Evolutionary conservation across 148 eudicot genomes (phyloP), one percentile per base, ranked within the genome.

Genomic region (Cornus suecica): DNA sequence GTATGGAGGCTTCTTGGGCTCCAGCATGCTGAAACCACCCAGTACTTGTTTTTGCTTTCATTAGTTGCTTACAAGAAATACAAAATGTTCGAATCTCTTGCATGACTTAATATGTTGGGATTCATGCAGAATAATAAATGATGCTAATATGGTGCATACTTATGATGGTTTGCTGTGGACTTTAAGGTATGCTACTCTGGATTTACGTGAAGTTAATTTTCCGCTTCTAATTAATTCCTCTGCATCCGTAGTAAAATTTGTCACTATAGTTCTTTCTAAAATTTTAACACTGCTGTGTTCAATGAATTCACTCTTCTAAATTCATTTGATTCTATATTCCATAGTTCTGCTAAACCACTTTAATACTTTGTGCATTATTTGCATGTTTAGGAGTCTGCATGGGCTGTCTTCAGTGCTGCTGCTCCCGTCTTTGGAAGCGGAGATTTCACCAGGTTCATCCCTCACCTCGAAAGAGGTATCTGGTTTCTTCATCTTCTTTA

Each of bases 111-210:
- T 67, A 29, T 8, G 51, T 41, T 73, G 41, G 42, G 64, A 65
- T 64, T 25, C 30, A 83, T 78, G 65, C 86, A 95, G 99, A 84
- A 87, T 87, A 76, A 77, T 91, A 61, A 87, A 84, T 83, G 90
- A 87, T 75, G 97, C 96, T 29, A 91, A 81, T 77, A 74, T 78
- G 78, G 90, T 86, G 78, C 94, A 93, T 83, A 73, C 87, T 72
- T 93, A 93, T 81, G 99, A 91, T 80, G 88, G 90, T 82, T 83
- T 95, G 69, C 83, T 89, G 30, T 95, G 99, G 99, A 89, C 93
- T 70, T 69, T 95, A 74, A 82, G 99, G 99, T 95, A 85, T 71
- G 89, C 73, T 77, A 45, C 80, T 31, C 62, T 68, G 64, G 23
- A 73, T 20, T 29, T 34, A 22, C 13, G 25, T 60, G 60, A 29